Conservation (phyloP, 768 basidiomycete genomes). For the Inosperma sp. region DNA sequence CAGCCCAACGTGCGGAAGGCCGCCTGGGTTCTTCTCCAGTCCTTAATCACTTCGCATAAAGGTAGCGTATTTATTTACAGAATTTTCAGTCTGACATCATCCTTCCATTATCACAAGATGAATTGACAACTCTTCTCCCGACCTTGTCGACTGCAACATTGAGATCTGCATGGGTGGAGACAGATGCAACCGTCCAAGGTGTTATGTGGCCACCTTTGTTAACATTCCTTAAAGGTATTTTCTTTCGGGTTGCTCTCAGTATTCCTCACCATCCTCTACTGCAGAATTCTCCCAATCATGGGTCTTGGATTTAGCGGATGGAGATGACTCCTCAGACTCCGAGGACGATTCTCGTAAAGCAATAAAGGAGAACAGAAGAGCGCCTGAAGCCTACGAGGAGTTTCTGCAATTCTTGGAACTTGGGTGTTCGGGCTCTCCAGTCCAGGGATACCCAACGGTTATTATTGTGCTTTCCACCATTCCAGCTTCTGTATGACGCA, state of each 20-base stretch:
- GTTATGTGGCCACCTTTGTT: slow-evolving; percentile 69
- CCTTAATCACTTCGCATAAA: slow-evolving; percentile 41
- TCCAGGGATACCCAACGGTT: slow-evolving; percentile 77
- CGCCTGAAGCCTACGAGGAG: slow-evolving; percentile 51
- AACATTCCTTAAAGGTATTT: slow-evolving; percentile 65
- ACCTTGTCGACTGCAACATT: slow-evolving; percentile 55
- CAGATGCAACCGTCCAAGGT: slow-evolving; percentile 61
- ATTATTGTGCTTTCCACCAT: slow-evolving; percentile 80
- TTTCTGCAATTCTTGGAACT: slow-evolving; percentile 76
- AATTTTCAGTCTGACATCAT: not conserved
- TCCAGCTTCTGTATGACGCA: slow-evolving; percentile 51
- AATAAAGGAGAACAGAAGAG: slow-evolving; percentile 14
- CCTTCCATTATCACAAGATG: slow-evolving; percentile 12
- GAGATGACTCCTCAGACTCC: slow-evolving; percentile 26
- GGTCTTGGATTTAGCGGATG: slow-evolving; percentile 38
- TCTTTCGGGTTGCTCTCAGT: not conserved
- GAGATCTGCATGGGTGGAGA: slow-evolving; percentile 66
- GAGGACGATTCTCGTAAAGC: slow-evolving; percentile 38
- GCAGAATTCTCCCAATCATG: slow-evolving; percentile 66
- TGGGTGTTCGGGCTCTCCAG: slow-evolving; percentile 75
- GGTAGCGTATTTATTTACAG: slow-evolving; percentile 29
- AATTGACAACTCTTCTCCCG: slow-evolving; percentile 32
- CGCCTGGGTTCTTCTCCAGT: slow-evolving; percentile 56
- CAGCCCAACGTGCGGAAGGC: slow-evolving; percentile 73
- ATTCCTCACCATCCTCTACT: not conserved